phyloP scores from a whole-genome alignment of 2,329 filamentous ascomycete species.

The Aureobasidium sp. region DNA sequence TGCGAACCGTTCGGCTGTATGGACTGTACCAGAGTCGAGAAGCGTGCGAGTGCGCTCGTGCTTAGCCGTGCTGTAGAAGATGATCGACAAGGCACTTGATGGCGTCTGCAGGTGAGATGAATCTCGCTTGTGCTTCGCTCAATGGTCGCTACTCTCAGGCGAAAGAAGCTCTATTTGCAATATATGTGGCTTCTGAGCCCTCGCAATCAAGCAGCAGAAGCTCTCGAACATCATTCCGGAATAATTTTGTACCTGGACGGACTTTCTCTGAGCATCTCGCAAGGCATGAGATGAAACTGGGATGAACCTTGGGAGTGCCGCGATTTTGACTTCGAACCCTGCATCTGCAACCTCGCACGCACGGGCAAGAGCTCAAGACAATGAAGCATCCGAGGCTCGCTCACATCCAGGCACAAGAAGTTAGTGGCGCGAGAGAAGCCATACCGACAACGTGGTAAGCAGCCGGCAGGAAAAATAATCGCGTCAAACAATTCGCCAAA shows the following conservation, averaged over 20 bases:
- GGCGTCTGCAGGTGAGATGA: constrained; percentile 7
- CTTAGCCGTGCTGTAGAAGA: background rate
- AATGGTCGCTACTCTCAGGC: background rate
- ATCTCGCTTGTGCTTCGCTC: background rate
- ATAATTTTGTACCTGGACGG: too few relatives aligned
- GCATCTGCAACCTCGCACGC: background rate
- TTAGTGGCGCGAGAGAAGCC: background rate
- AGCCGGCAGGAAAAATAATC: background rate
- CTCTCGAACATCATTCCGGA: too few relatives aligned
- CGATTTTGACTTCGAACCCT: background rate
- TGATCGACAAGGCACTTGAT: background rate
- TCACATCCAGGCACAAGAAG: background rate
- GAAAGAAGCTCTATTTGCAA: background rate
- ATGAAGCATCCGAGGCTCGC: background rate
- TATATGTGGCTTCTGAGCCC: background rate
- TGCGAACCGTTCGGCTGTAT: background rate
- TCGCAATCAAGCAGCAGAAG: background rate
- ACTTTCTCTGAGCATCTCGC: background rate
- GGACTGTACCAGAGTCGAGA: background rate
- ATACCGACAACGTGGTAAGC: background rate
- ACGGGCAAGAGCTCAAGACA: background rate
- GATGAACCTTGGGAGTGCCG: background rate
- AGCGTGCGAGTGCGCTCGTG: background rate
- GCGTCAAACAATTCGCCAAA: background rate
- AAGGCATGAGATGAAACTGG: background rate